Percentiles rank a stretch among this genome's conserved stretches.
These are phyloP conservation scores for Talaromyces sp. DNA, from an alignment of 2,329 filamentous ascomycete species.

Conservation along the genomic window DNA sequence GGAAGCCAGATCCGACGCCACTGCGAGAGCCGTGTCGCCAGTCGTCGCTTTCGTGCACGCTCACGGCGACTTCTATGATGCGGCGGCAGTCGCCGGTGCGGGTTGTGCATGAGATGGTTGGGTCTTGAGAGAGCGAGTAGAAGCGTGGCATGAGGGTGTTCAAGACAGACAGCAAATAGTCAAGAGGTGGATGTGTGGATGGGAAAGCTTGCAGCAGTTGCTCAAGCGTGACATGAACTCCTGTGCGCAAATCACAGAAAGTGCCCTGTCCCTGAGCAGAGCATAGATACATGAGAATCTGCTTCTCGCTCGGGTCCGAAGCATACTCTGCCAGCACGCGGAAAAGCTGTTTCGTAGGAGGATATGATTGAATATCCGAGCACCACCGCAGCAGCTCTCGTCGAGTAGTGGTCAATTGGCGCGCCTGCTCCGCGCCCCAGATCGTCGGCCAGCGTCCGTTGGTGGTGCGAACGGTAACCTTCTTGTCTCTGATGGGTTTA, in stretches of 20 bases:
- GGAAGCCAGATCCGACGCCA: constrained; percentile 87
- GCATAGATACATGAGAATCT: constrained; percentile 79
- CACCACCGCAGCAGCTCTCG: constrained; percentile 95
- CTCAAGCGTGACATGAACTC: constrained; percentile 75
- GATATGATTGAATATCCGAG: constrained; percentile 85
- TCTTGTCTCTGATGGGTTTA: constrained; percentile 76
- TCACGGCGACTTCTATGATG: constrained; percentile 93
- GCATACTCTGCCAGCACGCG: constrained; percentile 83
- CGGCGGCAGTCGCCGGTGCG: constrained; percentile 68
- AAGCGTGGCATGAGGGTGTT: constrained; percentile 94
- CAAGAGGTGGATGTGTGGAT: constrained; percentile 81
- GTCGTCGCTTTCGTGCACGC: constrained; percentile 79
- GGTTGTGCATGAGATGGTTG: constrained; percentile 69
- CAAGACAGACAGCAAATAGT: constrained; percentile 72
- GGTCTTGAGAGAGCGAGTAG: constrained; percentile 96
- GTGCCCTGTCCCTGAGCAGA: constrained; percentile 85
- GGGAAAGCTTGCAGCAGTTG: constrained; percentile 91
- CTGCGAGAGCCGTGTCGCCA: constrained; percentile 70
- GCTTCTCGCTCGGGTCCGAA: constrained; percentile 74
- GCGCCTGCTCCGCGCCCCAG: constrained; percentile 84
- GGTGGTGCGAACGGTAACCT: constrained; percentile 71
- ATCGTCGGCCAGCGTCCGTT: constrained; percentile 93
- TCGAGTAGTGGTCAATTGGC: constrained; percentile 83
- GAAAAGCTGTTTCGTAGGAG: constrained; percentile 80
- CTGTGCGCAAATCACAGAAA: constrained; percentile 92